phyloP scores from a whole-genome alignment of 1,284 basidiomycete genomes.

The Heterobasidion irregulare region DNA sequence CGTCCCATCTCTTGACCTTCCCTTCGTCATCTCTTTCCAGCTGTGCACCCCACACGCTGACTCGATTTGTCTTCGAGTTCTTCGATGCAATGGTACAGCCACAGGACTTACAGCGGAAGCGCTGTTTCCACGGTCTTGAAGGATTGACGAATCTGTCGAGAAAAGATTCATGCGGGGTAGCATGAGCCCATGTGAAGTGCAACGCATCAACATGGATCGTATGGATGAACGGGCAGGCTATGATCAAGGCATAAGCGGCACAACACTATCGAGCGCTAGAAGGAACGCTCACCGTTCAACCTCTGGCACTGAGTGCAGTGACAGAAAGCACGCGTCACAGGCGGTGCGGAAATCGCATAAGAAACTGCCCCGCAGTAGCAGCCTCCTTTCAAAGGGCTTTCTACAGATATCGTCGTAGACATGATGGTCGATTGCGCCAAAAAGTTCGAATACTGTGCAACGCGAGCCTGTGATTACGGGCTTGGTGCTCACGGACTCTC shows the following conservation, averaged over 20 bases:
- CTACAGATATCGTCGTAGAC: neutral
- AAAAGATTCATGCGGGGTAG: constrained; percentile 21
- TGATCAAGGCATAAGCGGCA: neutral
- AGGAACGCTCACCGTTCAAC: constrained; percentile 33
- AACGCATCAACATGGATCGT: constrained; percentile 45
- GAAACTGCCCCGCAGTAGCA: constrained; percentile 47
- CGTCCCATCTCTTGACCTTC: constrained; percentile 39
- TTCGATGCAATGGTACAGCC: constrained; percentile 41
- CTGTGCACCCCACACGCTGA: constrained; percentile 48
- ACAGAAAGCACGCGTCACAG: constrained; percentile 49
- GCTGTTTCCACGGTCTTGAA: constrained; percentile 44
- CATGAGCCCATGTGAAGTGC: constrained; percentile 46
- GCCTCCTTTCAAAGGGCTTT: constrained; percentile 23
- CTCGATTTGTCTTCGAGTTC: constrained; percentile 34
- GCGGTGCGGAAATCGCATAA: constrained; percentile 36
- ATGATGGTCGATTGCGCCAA: neutral
- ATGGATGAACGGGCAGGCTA: constrained; percentile 53
- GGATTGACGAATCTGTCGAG: constrained; percentile 38
- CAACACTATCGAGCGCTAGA: neutral
- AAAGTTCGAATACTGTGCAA: neutral
- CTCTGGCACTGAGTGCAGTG: constrained; percentile 48
- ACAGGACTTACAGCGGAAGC: constrained; percentile 51
- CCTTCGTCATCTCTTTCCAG: constrained; percentile 42
- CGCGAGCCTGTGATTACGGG: no score
- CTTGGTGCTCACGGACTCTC: no score